Conservation (phyloP, 495 filamentous ascomycete genomes). For the Penicillium waksmanii region DNA sequence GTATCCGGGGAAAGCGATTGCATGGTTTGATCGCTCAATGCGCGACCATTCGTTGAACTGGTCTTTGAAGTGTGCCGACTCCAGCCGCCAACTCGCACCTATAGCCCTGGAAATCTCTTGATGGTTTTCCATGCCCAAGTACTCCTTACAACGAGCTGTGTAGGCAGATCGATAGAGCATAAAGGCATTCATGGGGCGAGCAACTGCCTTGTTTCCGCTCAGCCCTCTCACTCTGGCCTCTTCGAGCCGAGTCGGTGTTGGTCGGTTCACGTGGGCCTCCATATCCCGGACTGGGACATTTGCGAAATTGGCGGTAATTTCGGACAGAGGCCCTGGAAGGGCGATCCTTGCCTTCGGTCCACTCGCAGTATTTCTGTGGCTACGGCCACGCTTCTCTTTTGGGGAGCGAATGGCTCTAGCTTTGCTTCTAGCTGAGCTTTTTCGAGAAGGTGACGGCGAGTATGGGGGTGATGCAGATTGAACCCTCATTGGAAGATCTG, state of each 20-base stretch:
- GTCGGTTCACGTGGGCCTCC: slow-evolving; percentile 76
- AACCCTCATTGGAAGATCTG: slow-evolving; percentile 10
- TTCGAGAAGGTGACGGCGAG: slow-evolving; percentile 12
- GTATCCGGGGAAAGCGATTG: slow-evolving; percentile 85
- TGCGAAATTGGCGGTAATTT: slow-evolving; percentile 69
- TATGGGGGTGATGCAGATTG: slow-evolving; percentile 10
- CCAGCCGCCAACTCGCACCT: neutral
- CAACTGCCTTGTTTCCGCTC: slow-evolving; percentile 46
- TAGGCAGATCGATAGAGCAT: slow-evolving; percentile 97
- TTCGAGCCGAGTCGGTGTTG: slow-evolving; percentile 67
- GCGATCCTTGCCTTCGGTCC: neutral
- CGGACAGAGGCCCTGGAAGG: slow-evolving; percentile 66
- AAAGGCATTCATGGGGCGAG: slow-evolving; percentile 96
- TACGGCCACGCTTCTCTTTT: slow-evolving; percentile 5
- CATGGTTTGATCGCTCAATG: slow-evolving; percentile 84
- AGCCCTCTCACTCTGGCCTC: slow-evolving; percentile 75
- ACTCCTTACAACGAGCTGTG: slow-evolving; percentile 61
- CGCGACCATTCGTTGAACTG: slow-evolving; percentile 81
- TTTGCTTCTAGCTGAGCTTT: slow-evolving; percentile 10
- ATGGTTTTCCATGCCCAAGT: slow-evolving; percentile 35
- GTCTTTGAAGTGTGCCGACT: slow-evolving; percentile 47
- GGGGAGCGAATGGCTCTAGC: slow-evolving; percentile 4
- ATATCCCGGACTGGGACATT: slow-evolving; percentile 76
- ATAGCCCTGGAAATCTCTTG: slow-evolving; percentile 70
- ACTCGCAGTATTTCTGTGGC: slow-evolving; percentile 10